Conservation (phyloP, 352 stramenopile species). For the Pythium brassicae region DNA sequence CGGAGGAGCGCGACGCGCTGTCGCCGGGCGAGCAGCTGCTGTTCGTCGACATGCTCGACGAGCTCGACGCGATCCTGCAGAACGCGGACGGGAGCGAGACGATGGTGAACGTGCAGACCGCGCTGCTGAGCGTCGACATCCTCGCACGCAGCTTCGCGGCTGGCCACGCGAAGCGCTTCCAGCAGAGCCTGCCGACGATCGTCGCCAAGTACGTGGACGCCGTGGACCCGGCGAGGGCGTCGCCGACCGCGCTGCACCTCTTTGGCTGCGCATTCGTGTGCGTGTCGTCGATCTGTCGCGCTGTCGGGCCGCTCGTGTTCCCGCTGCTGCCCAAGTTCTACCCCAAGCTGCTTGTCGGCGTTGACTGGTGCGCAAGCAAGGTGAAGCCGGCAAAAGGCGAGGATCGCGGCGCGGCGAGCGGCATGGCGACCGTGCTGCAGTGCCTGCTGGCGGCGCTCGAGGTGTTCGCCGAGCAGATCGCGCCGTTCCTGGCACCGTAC, state of each 20-base stretch:
- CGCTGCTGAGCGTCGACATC: slow-evolving; percentile 81
- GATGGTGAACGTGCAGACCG: slow-evolving; percentile 80
- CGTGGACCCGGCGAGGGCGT: slow-evolving; percentile 37
- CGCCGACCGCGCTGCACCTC: slow-evolving; percentile 63
- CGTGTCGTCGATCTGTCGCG: slow-evolving; percentile 69
- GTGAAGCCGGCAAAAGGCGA: slow-evolving; percentile 18
- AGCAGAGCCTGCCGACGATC: slow-evolving; percentile 64
- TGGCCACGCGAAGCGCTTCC: slow-evolving; percentile 69
- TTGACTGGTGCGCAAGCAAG: slow-evolving; percentile 47
- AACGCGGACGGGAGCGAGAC: slow-evolving; percentile 58
- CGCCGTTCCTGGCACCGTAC: slow-evolving; percentile 80
- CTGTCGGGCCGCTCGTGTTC: slow-evolving; percentile 68
- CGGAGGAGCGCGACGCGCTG: slow-evolving; percentile 57
- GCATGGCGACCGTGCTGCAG: slow-evolving; percentile 57
- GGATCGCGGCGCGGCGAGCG: slow-evolving; percentile 15
- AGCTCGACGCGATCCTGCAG: slow-evolving; percentile 66
- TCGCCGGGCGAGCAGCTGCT: slow-evolving; percentile 68
- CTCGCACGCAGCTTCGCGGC: slow-evolving; percentile 75
- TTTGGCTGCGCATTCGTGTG: slow-evolving; percentile 80
- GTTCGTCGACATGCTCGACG: slow-evolving; percentile 86
- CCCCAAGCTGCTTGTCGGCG: slow-evolving; percentile 57
- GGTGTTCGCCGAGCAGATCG: slow-evolving; percentile 80
- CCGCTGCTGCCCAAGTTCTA: slow-evolving; percentile 83
- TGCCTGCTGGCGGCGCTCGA: slow-evolving; percentile 72
- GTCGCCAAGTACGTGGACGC: slow-evolving; percentile 56